A percentile compares a stretch with the other conserved stretches of the same genome.
These are phyloP conservation scores for Gnaphalium uliginosum DNA, from an alignment of 129 eudicot species.

Conservation along the genomic window DNA sequence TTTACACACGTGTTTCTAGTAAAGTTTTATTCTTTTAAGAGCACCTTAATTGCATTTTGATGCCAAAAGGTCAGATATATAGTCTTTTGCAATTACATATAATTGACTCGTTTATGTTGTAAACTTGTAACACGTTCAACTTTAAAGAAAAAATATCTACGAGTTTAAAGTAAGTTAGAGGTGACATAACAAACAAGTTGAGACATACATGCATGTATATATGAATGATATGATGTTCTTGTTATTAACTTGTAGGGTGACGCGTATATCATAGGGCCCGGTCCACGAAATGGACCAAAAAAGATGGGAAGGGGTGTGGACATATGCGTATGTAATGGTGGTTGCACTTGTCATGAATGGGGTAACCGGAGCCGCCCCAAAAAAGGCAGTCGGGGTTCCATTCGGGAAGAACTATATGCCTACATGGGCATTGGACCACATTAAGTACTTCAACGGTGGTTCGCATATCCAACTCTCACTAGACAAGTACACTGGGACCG, in stretches of 20 bases:
- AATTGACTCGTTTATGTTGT: too few relatives aligned
- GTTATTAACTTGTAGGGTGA: constrained; percentile 4
- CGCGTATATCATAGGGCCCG: not conserved
- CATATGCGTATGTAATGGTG: not conserved
- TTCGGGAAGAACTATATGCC: constrained; percentile 84
- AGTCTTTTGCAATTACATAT: too few relatives aligned
- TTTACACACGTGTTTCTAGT: too few relatives aligned
- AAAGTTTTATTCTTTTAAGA: too few relatives aligned
- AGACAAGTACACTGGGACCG: constrained; percentile 72
- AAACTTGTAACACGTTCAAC: too few relatives aligned
- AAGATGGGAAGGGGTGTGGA: constrained; percentile 11
- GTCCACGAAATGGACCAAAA: constrained; percentile 9
- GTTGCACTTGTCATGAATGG: constrained; percentile 18
- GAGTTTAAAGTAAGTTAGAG: too few relatives aligned
- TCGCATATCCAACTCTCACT: constrained; percentile 63
- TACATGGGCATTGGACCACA: constrained; percentile 90
- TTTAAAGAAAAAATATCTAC: too few relatives aligned
- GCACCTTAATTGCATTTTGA: too few relatives aligned
- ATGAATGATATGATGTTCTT: not conserved
- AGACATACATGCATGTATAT: not conserved
- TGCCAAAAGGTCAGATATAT: too few relatives aligned
- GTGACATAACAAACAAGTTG: too few relatives aligned
- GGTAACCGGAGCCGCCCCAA: constrained; percentile 54
- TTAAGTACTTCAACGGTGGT: constrained; percentile 73
- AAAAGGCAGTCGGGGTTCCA: constrained; percentile 57